Conservation (phyloP, 1,284 basidiomycete genomes). For the Leccinum pallidistipes region DNA sequence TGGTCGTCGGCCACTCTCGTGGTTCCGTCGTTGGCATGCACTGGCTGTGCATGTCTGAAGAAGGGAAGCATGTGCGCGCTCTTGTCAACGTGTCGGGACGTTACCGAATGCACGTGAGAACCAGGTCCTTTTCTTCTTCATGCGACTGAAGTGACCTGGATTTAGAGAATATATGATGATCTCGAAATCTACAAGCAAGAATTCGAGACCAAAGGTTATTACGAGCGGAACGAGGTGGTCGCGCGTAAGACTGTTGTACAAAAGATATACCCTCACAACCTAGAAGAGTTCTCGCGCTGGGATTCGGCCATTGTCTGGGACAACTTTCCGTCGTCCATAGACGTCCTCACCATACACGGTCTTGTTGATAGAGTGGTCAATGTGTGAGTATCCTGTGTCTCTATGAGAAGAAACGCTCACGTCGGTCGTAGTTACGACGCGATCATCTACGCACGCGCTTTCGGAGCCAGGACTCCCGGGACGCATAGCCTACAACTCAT, state of each 20-base stretch:
- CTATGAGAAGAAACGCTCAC: conserved; percentile 3
- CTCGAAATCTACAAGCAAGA: conserved; percentile 43
- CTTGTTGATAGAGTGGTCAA: conserved; percentile 63
- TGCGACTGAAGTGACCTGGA: conserved; percentile 6
- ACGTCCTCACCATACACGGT: conserved; percentile 72
- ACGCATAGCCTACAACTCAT: conserved; percentile 66
- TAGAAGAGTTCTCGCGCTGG: conserved; percentile 59
- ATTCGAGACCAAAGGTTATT: conserved; percentile 55
- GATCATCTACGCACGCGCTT: conserved; percentile 60
- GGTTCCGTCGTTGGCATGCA: conserved; percentile 63
- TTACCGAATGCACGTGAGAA: conserved; percentile 70
- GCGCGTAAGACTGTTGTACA: conserved; percentile 55
- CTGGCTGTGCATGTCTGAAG: conserved; percentile 64
- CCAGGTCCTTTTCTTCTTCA: conserved; percentile 6
- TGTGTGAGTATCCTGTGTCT: conserved; percentile 47
- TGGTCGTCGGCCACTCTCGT: conserved; percentile 73
- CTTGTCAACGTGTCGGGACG: conserved; percentile 73
- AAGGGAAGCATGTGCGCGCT: conserved; percentile 52
- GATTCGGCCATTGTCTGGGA: conserved; percentile 65
- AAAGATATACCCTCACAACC: conserved; percentile 55
- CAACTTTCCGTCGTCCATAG: conserved; percentile 54
- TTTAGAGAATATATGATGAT: conserved; percentile 49
- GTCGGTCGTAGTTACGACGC: conserved; percentile 60
- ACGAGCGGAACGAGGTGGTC: conserved; percentile 58
- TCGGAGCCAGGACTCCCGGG: conserved; percentile 57